Conservation (phyloP, 352 stramenopile species). For the Pythium apleroticum region DNA sequence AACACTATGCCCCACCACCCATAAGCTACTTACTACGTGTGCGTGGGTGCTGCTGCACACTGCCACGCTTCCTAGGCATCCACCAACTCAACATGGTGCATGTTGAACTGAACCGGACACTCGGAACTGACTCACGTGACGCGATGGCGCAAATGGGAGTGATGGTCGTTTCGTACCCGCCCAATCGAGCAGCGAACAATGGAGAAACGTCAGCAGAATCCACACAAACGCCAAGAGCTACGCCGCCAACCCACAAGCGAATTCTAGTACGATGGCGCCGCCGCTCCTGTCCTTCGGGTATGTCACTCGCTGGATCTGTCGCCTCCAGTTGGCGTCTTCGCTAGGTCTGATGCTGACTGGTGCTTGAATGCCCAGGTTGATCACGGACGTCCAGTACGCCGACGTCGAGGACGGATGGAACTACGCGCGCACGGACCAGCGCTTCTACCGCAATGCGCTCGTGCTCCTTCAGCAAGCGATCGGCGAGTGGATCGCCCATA, state of each 20-base stretch:
- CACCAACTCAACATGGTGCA: no score
- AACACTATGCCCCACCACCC: no score
- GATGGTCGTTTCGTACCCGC: constrained; percentile 10
- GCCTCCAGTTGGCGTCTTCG: not conserved
- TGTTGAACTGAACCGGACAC: not conserved
- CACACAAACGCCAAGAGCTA: constrained; percentile 4
- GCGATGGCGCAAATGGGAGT: not conserved
- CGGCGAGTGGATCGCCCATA: constrained; percentile 45
- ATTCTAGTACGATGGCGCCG: constrained; percentile 4
- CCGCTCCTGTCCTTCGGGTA: constrained; percentile 63
- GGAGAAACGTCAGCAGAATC: constrained; percentile 5
- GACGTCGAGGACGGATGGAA: constrained; percentile 81
- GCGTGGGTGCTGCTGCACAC: no score
- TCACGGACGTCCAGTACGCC: constrained; percentile 83
- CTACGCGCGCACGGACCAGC: constrained; percentile 60
- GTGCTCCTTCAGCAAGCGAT: constrained; percentile 44
- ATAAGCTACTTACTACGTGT: no score
- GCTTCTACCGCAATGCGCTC: constrained; percentile 75
- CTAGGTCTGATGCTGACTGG: not conserved
- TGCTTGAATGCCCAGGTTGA: constrained; percentile 31
- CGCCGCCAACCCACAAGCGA: not conserved
- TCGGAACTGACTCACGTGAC: not conserved
- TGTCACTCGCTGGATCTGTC: not conserved
- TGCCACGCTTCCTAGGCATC: no score
- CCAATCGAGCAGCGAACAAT: constrained; percentile 5